phyloP scores from a whole-genome alignment of 2,329 filamentous ascomycete genomes.

The Paecilomyces sp. region DNA sequence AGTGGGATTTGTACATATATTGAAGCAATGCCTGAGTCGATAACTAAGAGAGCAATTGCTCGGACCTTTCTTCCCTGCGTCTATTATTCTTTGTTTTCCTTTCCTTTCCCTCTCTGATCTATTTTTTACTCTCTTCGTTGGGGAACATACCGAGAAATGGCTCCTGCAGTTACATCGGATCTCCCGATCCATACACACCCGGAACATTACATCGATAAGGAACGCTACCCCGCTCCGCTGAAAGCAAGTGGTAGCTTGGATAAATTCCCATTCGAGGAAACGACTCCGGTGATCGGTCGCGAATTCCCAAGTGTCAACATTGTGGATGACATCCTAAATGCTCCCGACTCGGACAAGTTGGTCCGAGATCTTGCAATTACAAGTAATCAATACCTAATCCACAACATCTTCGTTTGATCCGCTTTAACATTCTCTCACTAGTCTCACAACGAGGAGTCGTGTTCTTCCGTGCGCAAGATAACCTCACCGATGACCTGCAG shows the following conservation, averaged over 20 bases:
- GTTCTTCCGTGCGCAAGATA: background rate
- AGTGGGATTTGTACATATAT: background rate
- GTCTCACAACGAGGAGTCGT: background rate
- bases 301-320: background rate
- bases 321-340: background rate
- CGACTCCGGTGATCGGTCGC: background rate
- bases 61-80: background rate
- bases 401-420: background rate
- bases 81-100: background rate
- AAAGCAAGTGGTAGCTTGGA: background rate
- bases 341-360: background rate
- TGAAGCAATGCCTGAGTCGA: background rate
- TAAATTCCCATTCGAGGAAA: background rate
- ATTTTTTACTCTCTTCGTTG: background rate
- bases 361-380: background rate
- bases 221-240: background rate
- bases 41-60: background rate
- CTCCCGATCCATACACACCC: background rate
- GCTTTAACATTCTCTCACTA: background rate
- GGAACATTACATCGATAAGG: background rate
- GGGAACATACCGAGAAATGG: background rate
- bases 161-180: background rate
- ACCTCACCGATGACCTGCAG: background rate
- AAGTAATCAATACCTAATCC: background rate
- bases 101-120: background rate